phyloP scores from a whole-genome alignment of 495 filamentous ascomycete species.

The Talaromyces wortmannii region DNA sequence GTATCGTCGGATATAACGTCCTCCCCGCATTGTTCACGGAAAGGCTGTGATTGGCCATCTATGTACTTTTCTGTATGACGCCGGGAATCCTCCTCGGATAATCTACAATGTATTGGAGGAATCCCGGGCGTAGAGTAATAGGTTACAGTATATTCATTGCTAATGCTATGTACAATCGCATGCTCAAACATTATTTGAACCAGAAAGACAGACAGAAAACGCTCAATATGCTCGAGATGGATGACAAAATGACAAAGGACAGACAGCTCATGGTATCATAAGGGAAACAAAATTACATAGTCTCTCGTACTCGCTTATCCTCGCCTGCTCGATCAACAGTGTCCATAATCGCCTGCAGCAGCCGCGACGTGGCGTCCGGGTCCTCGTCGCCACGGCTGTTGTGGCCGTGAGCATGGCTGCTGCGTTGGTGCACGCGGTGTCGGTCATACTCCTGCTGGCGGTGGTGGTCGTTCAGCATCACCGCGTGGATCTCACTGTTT shows the following conservation, averaged over 20 bases:
- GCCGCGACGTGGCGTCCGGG: conserved; percentile 35
- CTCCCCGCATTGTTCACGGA: too few species aligned
- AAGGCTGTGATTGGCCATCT: too few species aligned
- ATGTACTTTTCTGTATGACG: too few species aligned
- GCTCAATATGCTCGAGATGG: too few species aligned
- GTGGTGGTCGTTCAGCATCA: conserved; percentile 8
- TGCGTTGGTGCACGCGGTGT: neutral
- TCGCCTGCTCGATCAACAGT: conserved; percentile 21
- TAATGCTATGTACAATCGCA: neutral
- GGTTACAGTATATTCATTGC: too few species aligned
- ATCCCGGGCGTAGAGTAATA: too few species aligned
- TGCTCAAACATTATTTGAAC: neutral
- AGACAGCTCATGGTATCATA: conserved; percentile 2
- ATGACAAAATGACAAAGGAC: neutral
- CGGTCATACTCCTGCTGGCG: neutral
- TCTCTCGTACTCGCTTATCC: too few species aligned
- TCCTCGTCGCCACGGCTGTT: conserved; percentile 27
- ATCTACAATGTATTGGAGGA: too few species aligned
- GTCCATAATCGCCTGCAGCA: conserved; percentile 41
- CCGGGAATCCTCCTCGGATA: too few species aligned
- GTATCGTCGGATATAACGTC: too few species aligned
- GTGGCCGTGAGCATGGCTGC: neutral
- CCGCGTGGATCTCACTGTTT: conserved; percentile 30
- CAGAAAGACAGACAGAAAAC: neutral
- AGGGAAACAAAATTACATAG: neutral